phyloP scores from a whole-genome alignment of 2,329 filamentous ascomycete genomes.

The Sarocladium strictum region DNA sequence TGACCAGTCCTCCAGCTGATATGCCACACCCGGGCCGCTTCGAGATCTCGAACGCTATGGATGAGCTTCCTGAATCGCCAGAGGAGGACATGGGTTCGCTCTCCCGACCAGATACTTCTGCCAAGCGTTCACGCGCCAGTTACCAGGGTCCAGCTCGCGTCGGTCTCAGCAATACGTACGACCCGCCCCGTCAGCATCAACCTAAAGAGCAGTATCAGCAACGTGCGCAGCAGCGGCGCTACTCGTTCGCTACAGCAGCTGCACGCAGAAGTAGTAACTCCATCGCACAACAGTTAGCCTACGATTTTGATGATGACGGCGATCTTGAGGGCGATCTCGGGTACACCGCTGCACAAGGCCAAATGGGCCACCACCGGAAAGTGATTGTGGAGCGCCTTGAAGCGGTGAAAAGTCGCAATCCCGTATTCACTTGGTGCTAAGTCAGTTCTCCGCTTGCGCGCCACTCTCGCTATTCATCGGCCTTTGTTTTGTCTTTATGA shows the following conservation, averaged over 20 bases:
- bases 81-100: constrained; percentile 20
- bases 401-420: constrained; percentile 90
- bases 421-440: constrained; percentile 96
- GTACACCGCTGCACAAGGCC: constrained; percentile 87
- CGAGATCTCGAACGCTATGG: constrained; percentile 50
- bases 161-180: constrained; percentile 34
- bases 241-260: constrained; percentile 46
- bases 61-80: constrained; percentile 33
- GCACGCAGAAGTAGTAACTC: constrained; percentile 41
- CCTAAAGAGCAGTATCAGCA: constrained; percentile 18
- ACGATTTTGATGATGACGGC: constrained; percentile 52
- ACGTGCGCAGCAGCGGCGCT: constrained; percentile 41
- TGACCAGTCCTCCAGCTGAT: constrained; percentile 55
- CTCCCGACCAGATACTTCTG: constrained; percentile 11
- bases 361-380: constrained; percentile 85
- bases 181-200: constrained; percentile 35
- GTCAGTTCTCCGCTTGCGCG: constrained; percentile 6
- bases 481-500: constrained; percentile 11
- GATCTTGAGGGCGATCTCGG: constrained; percentile 87
- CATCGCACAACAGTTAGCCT: constrained; percentile 48
- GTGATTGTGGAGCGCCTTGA: constrained; percentile 96
- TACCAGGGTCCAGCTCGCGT: constrained; percentile 35
- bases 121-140: constrained; percentile 23
- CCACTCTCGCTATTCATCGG: background rate
- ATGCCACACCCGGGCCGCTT: constrained; percentile 73